Base-by-base conservation (phyloP, 2,329 filamentous ascomycete species). In the Aspergillus pseudonomiae region DNA sequence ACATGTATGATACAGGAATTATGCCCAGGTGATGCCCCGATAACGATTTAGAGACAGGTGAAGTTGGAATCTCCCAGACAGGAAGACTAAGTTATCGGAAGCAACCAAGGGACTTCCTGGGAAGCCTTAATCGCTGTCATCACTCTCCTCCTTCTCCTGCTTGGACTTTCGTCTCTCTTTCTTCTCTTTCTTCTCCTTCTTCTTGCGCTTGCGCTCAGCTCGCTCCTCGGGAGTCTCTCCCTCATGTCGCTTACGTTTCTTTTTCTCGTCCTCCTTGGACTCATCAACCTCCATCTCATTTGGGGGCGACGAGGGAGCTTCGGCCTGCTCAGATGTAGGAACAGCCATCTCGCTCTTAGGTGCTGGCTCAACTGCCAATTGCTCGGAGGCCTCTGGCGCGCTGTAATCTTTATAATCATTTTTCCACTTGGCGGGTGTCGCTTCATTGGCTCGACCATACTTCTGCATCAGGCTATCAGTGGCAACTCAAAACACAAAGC, bases 401-500 rank as follows among this genome's bases (percentile, higher is more conserved):
- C 86, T 89, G 83, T 89, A 97, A 83, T 98, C 95, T 81, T 93
- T 94, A 86, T 99, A 99, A 70, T 92, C 91, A 43, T 87, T 82
- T 71, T 91, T 93, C 95, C 95, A 99, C 82, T 95, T 92, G 73
- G 93, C 89, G 30, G 95, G 95, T 6, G 95, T 99, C 68, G 89
- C 88, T 79, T 97, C 94, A 80, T 98, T 99, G 73, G 91, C 81
- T 63, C 94, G 90, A 70, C 95, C 95, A 73, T 89, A 98, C 89
- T 99, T 99, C 85, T 87, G 64, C 12, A 36, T 14, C 11, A 34
- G 46, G 48, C 56, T 12, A 67, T 84, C 76, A 84, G 77, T 21
- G 28, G 19, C 28, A 32, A 52, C 48, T 32, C 48, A 61, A 19
- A 28, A 45, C 3, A 36, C n/a, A 24, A 57, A 41, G 36, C 30